Conservation (phyloP, 2,329 filamentous ascomycete species). For the Penicillium sp. region DNA sequence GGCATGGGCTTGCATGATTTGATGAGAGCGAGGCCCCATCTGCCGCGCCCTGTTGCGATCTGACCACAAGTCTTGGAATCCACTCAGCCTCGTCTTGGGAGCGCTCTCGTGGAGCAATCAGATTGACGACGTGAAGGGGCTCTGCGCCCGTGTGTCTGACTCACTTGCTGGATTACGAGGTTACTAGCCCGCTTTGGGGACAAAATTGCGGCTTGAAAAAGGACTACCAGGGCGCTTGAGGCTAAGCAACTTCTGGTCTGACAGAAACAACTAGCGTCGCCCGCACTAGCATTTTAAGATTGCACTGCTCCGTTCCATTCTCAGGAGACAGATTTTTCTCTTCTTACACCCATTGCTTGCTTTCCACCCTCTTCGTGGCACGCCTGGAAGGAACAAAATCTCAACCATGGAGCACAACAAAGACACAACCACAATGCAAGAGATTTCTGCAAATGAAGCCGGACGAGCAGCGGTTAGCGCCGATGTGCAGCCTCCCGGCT, state of each 20-base stretch:
- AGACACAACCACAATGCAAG: neutral
- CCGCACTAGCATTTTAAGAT: no score
- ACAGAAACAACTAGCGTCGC: no score
- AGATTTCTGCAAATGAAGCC: neutral
- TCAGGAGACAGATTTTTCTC: neutral
- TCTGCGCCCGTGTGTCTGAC: neutral
- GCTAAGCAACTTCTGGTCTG: no score
- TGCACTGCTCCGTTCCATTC: no score
- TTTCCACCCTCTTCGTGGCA: neutral
- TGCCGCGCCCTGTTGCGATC: no score
- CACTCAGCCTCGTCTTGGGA: no score
- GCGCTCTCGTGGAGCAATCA: no score
- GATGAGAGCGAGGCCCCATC: no score
- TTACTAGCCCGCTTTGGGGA: neutral
- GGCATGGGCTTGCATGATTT: no score
- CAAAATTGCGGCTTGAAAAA: neutral
- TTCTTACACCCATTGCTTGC: neutral
- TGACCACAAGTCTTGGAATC: no score
- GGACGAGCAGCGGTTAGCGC: neutral
- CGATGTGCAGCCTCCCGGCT: constrained; percentile 1
- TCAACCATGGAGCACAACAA: constrained; percentile 5
- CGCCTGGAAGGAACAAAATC: no score
- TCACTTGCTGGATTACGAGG: neutral
- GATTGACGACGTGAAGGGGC: no score
- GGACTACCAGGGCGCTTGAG: neutral